Conservation (phyloP, 768 basidiomycete species). For the Macrolepiota dolichaula region DNA sequence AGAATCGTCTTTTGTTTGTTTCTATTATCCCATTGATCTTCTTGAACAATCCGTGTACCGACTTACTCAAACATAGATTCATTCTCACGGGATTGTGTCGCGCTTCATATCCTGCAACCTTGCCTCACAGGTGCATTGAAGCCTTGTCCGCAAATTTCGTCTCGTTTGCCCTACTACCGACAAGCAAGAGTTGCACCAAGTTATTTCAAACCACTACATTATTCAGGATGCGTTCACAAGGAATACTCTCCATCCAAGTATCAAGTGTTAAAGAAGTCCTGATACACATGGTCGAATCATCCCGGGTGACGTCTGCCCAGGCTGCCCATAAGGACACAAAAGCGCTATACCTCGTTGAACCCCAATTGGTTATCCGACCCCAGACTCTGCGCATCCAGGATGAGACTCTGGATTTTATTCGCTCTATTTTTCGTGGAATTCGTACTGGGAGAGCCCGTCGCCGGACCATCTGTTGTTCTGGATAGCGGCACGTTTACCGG, state of each 20-base stretch:
- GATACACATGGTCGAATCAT: neutral
- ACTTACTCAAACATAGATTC: too few relatives aligned
- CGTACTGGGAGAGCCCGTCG: neutral
- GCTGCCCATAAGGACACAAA: neutral
- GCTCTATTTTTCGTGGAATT: neutral
- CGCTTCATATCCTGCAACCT: too few relatives aligned
- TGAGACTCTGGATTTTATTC: neutral
- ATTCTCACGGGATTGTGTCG: too few relatives aligned
- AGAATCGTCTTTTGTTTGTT: too few relatives aligned
- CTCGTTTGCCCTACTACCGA: too few relatives aligned
- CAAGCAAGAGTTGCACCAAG: neutral
- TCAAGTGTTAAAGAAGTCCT: neutral
- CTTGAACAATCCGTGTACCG: too few relatives aligned
- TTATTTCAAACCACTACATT: too few relatives aligned
- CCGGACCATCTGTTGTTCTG: conserved; percentile 32
- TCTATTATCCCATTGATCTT: too few relatives aligned
- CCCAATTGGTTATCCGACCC: neutral
- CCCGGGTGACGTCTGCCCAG: neutral
- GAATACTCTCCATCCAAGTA: neutral
- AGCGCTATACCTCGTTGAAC: neutral
- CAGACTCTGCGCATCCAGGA: neutral
- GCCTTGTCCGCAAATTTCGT: too few relatives aligned
- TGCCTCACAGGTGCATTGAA: too few relatives aligned
- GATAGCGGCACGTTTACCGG: conserved; percentile 44
- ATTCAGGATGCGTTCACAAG: too few relatives aligned